These are phyloP conservation scores for Solanum tarijense DNA, from an alignment of 257 asterid species.

Conservation along the genomic window DNA sequence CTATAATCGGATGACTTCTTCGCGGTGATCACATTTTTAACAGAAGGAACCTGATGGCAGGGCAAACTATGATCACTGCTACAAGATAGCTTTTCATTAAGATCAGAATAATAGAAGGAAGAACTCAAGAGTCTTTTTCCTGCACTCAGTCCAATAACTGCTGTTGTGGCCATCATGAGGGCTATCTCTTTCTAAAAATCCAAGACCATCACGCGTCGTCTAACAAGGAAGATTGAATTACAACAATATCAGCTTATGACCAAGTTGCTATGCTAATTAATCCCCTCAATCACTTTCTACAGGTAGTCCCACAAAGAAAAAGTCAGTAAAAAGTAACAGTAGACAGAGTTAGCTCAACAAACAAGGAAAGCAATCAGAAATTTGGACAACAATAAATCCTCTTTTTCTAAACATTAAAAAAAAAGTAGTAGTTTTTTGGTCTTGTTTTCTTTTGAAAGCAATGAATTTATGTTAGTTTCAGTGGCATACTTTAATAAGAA, in stretches of 20 bases:
- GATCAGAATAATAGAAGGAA: conserved; percentile 44
- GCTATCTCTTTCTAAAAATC: background rate
- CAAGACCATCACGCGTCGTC: conserved; percentile 24
- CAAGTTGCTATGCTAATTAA: background rate
- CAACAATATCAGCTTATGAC: background rate
- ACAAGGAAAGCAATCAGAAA: background rate
- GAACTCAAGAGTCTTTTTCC: conserved; percentile 64
- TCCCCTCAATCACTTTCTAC: background rate
- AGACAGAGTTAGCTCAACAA: background rate
- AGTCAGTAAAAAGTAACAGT: background rate
- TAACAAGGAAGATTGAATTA: conserved; percentile 15
- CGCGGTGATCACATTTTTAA: conserved; percentile 27
- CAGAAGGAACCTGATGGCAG: conserved; percentile 19
- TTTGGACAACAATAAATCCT: background rate
- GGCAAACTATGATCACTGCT: conserved; percentile 9
- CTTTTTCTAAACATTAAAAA: background rate
- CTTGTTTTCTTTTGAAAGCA: background rate
- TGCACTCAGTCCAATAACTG: conserved; percentile 62
- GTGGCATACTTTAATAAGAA: background rate
- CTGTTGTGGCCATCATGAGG: conserved; percentile 69
- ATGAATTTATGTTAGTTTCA: background rate
- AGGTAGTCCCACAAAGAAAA: background rate
- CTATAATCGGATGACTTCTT: conserved; percentile 28
- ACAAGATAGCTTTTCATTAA: conserved; percentile 44
- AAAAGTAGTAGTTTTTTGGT: background rate